Evolutionary conservation across 352 stramenopile genomes (phyloP), one percentile per base, ranked within the genome.

Genomic region (Globisporangium recalcitrans): DNA sequence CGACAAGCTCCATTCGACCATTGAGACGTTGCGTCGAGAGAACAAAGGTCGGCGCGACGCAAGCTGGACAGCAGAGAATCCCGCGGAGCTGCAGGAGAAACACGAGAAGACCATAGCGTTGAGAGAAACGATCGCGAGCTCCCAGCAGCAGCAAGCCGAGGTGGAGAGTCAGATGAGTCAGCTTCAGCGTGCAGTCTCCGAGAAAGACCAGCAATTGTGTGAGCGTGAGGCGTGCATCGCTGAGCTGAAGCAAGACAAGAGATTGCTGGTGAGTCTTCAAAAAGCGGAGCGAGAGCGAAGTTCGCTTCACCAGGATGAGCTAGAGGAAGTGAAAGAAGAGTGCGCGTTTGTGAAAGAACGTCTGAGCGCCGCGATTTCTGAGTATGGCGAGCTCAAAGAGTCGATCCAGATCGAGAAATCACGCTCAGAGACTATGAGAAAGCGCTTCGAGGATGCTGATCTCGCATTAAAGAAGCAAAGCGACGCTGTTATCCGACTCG

Each of bases 211-310:
- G 1, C 71, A 71, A 32, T 67, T 73, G 5, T 44, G 64, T 58
- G 65, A 72, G 4, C 58, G 72, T 16, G 71, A 77, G 68, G 57
- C 4, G 66, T 52, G 2, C n/a, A 64, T 81, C 54, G 58, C 72
- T 46, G 69, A 77, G 44, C 56, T 82, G 22, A 73, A 79, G 31
- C 70, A 77, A 10, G 71, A 72, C 14, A 78, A 75, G 22, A 62
- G 73, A 42, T 53, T 80, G 1, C 64, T 77, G 10, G 40, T 48
- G 47, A 77, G 68, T 47, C 62, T 78, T 49, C 71, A 80, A 52
- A 44, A 76, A 44, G 65, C 71, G 24, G 66, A 79, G 59, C 70
- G 61, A 47, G 69, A 70, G 2, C 59, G 60, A 5, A 69, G 57
- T 31, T 51, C 62, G 14, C 42, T 75, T 0, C 57, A 78, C 31